A percentile compares a stretch with the other conserved stretches of the same genome.
Conservation (phyloP, 768 basidiomycete genomes). For the Russula earlei region DNA sequence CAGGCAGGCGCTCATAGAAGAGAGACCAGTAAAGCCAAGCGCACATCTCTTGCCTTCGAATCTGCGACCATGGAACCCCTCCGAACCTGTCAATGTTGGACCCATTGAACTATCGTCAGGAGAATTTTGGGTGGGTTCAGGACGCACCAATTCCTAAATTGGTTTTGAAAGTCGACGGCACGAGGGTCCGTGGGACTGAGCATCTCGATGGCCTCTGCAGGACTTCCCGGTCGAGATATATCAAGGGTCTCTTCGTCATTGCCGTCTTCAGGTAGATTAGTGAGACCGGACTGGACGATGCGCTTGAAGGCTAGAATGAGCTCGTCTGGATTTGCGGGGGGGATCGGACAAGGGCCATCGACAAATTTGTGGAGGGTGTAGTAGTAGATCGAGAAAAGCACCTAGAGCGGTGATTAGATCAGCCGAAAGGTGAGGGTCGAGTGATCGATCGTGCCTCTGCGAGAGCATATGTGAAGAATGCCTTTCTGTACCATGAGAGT, state of each 20-base stretch:
- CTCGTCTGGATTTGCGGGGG: conserved; percentile 41
- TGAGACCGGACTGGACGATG: conserved; percentile 57
- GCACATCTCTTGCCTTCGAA: conserved; percentile 52
- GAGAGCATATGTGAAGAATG: conserved; percentile 41
- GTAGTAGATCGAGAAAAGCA: conserved; percentile 62
- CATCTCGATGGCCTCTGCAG: conserved; percentile 46
- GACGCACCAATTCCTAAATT: conserved; percentile 46
- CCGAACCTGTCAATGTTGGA: conserved; percentile 48
- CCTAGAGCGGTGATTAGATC: conserved; percentile 31
- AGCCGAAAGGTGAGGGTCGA: background rate
- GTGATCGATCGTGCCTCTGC: conserved; percentile 41
- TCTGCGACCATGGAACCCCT: conserved; percentile 61
- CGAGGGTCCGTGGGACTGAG: conserved; percentile 59
- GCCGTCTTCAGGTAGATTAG: conserved; percentile 40
- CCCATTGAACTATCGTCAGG: background rate
- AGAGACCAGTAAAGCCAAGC: conserved; percentile 82
- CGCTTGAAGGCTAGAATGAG: conserved; percentile 52
- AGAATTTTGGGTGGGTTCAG: background rate
- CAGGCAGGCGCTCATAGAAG: conserved; percentile 57
- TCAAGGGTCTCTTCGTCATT: conserved; percentile 47
- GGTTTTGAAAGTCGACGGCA: conserved; percentile 63
- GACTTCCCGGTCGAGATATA: conserved; percentile 45
- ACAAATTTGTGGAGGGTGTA: conserved; percentile 39
- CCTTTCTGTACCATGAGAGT: conserved; percentile 31
- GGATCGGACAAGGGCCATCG: conserved; percentile 36